Evolutionary conservation across 2,329 filamentous ascomycete genomes (phyloP).

Genomic region (Epichloe brachyelytri): DNA sequence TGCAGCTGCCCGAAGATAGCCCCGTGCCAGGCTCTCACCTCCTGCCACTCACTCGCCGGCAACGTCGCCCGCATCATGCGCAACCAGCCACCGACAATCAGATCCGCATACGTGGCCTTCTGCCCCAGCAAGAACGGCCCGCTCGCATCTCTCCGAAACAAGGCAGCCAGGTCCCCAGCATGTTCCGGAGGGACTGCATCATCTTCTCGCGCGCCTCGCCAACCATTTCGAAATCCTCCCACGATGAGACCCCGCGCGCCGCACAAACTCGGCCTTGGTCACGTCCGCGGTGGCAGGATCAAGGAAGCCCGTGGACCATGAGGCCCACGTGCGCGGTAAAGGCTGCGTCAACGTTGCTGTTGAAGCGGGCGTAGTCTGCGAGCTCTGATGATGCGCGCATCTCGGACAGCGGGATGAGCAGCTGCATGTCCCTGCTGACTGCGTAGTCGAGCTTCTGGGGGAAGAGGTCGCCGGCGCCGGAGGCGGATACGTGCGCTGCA

Average conservation of each 20-base stretch:
- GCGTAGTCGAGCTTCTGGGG: conserved; percentile 29
- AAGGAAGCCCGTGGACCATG: conserved; percentile 27
- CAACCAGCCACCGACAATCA: conserved; percentile 45
- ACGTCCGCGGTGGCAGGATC: conserved; percentile 33
- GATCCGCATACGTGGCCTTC: conserved; percentile 37
- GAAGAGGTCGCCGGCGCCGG: conserved; percentile 31
- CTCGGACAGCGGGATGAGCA: conserved; percentile 27
- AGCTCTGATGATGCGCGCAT: conserved; percentile 12
- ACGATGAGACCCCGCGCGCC: conserved; percentile 29
- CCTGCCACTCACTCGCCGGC: conserved; percentile 32
- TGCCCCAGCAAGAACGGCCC: conserved; percentile 37
- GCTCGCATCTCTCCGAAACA: conserved; percentile 23
- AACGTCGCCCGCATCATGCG: conserved; percentile 29
- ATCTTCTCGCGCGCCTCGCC: conserved; percentile 27
- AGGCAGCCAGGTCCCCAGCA: conserved; percentile 27
- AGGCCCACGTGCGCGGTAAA: conserved; percentile 36
- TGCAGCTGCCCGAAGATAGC: conserved; percentile 37
- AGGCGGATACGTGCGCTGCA: conserved; percentile 35
- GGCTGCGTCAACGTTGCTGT: conserved; percentile 37
- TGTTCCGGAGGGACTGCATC: conserved; percentile 25
- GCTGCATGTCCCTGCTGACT: conserved; percentile 10
- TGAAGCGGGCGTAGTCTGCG: conserved; percentile 27
- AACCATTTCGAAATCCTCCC: conserved; percentile 28
- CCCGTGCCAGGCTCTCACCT: conserved; percentile 33
- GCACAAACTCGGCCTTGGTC: conserved; percentile 32